Conservation (phyloP, 2,329 filamentous ascomycete species). For the Botrytis deweyae region DNA sequence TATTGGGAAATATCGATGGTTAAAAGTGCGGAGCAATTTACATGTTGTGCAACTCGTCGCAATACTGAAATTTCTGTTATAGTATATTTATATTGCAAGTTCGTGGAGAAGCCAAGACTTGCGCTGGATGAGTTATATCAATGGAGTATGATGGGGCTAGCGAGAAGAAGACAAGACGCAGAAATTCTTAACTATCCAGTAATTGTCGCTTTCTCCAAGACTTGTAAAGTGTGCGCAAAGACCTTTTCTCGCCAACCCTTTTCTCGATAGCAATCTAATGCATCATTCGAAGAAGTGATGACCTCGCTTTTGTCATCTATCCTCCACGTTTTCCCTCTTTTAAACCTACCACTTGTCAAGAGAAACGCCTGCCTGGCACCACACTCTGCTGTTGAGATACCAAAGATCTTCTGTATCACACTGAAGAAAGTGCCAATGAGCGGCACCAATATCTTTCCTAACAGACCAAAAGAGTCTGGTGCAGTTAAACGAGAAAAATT, state of each 20-base stretch:
- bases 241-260: background rate
- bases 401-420: background rate
- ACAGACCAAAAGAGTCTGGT: background rate
- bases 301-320: background rate
- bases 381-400: background rate
- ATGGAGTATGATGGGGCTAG: background rate
- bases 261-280: background rate
- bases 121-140: background rate
- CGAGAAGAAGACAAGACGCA: background rate
- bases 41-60: background rate
- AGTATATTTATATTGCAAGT: background rate
- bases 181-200: background rate
- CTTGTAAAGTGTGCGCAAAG: background rate
- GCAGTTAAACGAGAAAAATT: background rate
- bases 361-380: background rate
- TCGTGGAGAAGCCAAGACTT: background rate
- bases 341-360: background rate
- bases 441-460: background rate
- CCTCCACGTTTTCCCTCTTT: background rate
- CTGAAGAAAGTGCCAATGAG: background rate
- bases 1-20: background rate
- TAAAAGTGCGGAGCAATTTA: background rate
- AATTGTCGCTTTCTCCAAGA: background rate
- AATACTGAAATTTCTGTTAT: background rate
- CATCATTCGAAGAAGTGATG: background rate